These are phyloP conservation scores for Neoboletus brunneissimus DNA, from an alignment of 768 basidiomycete genomes.

Conservation along the genomic window DNA sequence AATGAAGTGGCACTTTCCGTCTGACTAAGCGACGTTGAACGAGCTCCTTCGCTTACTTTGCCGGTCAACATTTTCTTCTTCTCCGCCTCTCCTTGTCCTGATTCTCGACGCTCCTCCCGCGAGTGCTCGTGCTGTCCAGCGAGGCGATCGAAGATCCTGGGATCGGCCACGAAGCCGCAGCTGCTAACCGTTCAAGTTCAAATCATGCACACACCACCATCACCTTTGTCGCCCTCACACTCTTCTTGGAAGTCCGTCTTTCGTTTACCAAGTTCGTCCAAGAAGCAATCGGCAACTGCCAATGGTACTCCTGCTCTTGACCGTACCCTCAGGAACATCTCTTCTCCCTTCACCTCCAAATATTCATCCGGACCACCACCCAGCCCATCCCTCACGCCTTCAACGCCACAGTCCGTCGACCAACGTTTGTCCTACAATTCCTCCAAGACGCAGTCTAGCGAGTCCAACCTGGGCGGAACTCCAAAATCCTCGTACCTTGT, in stretches of 20 bases:
- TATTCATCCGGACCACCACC: slow-evolving; percentile 34
- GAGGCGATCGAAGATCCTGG: slow-evolving; percentile 22
- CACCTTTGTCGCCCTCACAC: slow-evolving; percentile 26
- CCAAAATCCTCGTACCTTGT: slow-evolving; percentile 29
- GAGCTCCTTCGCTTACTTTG: slow-evolving; percentile 11
- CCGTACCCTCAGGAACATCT: slow-evolving; percentile 33
- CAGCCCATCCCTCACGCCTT: slow-evolving; percentile 51
- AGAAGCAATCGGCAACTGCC: slow-evolving; percentile 43
- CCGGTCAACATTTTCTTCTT: slow-evolving; percentile 21
- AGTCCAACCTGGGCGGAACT: slow-evolving; percentile 49
- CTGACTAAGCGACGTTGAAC: slow-evolving; percentile 28
- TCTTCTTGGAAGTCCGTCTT: slow-evolving; percentile 71
- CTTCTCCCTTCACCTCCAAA: slow-evolving; percentile 27
- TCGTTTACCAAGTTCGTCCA: slow-evolving; percentile 65
- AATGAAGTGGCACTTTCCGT: slow-evolving; percentile 27
- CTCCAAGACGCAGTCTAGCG: slow-evolving; percentile 71
- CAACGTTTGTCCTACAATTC: slow-evolving; percentile 77
- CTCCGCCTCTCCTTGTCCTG: slow-evolving; percentile 2
- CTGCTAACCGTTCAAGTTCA: background rate
- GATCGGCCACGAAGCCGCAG: slow-evolving; percentile 24
- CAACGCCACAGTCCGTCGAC: slow-evolving; percentile 51
- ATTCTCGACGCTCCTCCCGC: slow-evolving; percentile 10
- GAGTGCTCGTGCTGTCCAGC: background rate
- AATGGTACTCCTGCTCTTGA: slow-evolving; percentile 48
- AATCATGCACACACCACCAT: slow-evolving; percentile 28